Evolutionary conservation across 1,284 basidiomycete species (phyloP).

Genomic region (Bjerkandera adusta): DNA sequence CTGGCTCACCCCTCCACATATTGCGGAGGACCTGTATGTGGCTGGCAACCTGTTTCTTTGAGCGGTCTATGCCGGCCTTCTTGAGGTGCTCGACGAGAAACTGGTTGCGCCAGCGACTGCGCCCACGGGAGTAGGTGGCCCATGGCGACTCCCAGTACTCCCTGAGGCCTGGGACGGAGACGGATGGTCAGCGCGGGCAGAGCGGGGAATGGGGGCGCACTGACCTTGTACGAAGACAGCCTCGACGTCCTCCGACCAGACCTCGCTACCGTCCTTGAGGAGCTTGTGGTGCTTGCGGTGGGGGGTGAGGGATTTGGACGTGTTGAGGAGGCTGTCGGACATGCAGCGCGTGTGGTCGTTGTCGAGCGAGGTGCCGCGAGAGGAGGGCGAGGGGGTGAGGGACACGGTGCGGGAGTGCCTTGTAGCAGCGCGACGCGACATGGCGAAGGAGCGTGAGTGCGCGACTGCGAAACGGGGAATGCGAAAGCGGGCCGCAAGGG

Average conservation of each 20-base stretch:
- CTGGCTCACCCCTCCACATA: slow-evolving; percentile 81
- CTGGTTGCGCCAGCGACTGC: slow-evolving; percentile 78
- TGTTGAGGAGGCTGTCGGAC: slow-evolving; percentile 21
- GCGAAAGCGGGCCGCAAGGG: slow-evolving; percentile 27
- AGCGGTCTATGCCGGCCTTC: slow-evolving; percentile 60
- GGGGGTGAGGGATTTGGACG: slow-evolving; percentile 63
- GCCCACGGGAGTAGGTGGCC: slow-evolving; percentile 72
- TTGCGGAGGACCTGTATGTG: slow-evolving; percentile 81
- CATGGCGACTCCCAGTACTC: slow-evolving; percentile 78
- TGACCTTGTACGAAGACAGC: slow-evolving; percentile 70
- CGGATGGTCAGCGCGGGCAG: slow-evolving; percentile 11
- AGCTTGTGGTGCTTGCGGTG: slow-evolving; percentile 80
- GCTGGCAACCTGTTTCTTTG: slow-evolving; percentile 82
- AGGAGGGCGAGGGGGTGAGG: slow-evolving; percentile 20
- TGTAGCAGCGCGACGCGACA: slow-evolving; percentile 28
- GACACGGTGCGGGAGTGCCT: slow-evolving; percentile 20
- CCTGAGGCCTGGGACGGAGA: slow-evolving; percentile 49
- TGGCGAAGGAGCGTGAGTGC: slow-evolving; percentile 23
- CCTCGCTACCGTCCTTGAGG: slow-evolving; percentile 78
- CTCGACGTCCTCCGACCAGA: slow-evolving; percentile 77
- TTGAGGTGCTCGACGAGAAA: slow-evolving; percentile 77
- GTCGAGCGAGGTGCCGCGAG: slow-evolving; percentile 27
- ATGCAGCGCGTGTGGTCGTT: slow-evolving; percentile 26
- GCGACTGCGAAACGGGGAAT: slow-evolving; percentile 23
- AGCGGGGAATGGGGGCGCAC: slow-evolving; percentile 9